phyloP scores from a whole-genome alignment of 164 flowering plant species.

The Chimonanthus praecox region DNA sequence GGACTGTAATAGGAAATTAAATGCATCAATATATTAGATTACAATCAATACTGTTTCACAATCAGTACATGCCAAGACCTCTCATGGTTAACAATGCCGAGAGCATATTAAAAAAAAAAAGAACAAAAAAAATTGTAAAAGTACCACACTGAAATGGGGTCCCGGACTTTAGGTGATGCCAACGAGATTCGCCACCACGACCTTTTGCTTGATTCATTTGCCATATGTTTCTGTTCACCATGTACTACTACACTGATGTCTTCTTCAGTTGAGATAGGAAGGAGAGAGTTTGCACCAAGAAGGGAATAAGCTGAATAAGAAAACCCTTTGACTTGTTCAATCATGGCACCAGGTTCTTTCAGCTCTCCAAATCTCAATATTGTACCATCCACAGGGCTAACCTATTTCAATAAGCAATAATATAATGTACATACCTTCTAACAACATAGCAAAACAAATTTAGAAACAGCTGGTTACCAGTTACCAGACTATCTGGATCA shows the following conservation, averaged over 20 bases:
- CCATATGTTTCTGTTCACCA: conserved; percentile 20
- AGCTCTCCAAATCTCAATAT: conserved; percentile 85
- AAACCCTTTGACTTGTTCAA: conserved; percentile 95
- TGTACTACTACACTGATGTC: conserved; percentile 28
- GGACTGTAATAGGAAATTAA: too few relatives aligned
- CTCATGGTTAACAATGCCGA: background rate
- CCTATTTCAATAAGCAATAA: conserved; percentile 32
- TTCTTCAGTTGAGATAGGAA: conserved; percentile 40
- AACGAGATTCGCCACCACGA: conserved; percentile 88
- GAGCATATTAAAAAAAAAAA: background rate
- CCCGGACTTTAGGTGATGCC: conserved; percentile 75
- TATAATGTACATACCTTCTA: background rate
- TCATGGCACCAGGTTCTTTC: conserved; percentile 70
- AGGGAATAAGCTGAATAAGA: conserved; percentile 82
- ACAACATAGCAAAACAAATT: background rate
- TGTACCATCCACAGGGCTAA: conserved; percentile 96
- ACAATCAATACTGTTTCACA: too few relatives aligned
- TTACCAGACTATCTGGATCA: conserved; percentile 90
- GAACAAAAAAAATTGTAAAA: conserved; percentile 1
- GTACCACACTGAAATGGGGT: conserved; percentile 54
- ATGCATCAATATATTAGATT: too few relatives aligned
- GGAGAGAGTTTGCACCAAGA: conserved; percentile 66
- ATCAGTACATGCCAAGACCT: background rate
- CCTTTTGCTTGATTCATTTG: conserved; percentile 31
- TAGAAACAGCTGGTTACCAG: conserved; percentile 59